Base-by-base conservation (phyloP, 495 filamentous ascomycete species). In the Xylaria castorea region DNA sequence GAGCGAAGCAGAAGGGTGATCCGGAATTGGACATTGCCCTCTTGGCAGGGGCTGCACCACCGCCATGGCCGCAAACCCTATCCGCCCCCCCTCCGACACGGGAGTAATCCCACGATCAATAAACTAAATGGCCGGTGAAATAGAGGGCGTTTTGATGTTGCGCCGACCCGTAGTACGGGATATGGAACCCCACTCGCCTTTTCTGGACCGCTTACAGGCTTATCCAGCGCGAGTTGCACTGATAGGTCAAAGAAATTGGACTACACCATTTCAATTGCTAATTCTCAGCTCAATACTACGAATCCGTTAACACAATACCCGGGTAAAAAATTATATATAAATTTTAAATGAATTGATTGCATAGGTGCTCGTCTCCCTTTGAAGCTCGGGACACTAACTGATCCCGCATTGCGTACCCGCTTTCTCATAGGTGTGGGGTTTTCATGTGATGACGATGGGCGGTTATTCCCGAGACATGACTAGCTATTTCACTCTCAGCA, bases 1-100 rank as follows among this genome's bases (percentile, higher is more conserved):
- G 68, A 36, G 85, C 85, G 1, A 83, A 83, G 79, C 74, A 76
- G 73, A 88, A 86, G 75, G 81, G 81, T 3, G 85, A 88, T 71
- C 82, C 82, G 3, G 82, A 75, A 11, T 75, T 85, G 70, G 76
- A 80, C 1, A 64, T 76, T 50, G 70, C 73, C 11, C 22, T 64
- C 25, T 57, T 77, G n/a, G 73, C 50, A 14, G 71, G 68, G 2
- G 76, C 71, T 16, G 42, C 74, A 22, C 53, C 69, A 25, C 75
- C 75, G 18, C 71, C 71, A 27, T 16, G 68, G 40, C 71, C 67
- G 22, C 20, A 30, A 8, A 14, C 25, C 8, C 8, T 38, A 25
- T 57, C 27, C 8, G 18, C 20, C 2, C 32, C 34, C 2, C 32
- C 34, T 38, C n/a, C 38, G 3, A 25, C 36, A 62, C 36, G 32